These are phyloP conservation scores for Auricularia auricula-judae DNA, from an alignment of 768 basidiomycete species.

Conservation along the genomic window DNA sequence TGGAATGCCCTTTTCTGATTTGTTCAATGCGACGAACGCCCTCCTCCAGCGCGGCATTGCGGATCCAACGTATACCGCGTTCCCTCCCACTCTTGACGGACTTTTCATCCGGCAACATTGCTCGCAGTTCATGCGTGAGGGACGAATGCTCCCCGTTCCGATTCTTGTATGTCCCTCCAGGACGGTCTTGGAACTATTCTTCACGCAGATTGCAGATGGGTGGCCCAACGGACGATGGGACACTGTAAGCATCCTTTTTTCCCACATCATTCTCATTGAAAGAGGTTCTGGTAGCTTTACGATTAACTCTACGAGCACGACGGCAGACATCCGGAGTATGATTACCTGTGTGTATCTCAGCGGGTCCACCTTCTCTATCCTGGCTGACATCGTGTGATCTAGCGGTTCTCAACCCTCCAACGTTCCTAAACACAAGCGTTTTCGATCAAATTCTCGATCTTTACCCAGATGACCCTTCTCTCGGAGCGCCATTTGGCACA, in stretches of 20 bases:
- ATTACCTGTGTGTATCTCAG: conserved; percentile 13
- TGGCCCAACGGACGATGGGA: conserved; percentile 17
- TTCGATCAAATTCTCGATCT: conserved; percentile 21
- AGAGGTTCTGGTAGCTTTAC: conserved; percentile 15
- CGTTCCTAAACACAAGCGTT: conserved; percentile 11
- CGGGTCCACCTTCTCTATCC: conserved; percentile 13
- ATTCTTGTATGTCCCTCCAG: neutral
- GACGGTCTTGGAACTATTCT: neutral
- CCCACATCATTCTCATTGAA: conserved; percentile 34
- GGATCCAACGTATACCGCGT: neutral
- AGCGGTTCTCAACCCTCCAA: conserved; percentile 6
- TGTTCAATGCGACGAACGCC: conserved; percentile 15
- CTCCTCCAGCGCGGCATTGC: neutral
- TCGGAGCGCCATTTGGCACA: conserved; percentile 36
- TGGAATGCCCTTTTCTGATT: conserved; percentile 14
- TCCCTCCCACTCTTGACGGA: neutral
- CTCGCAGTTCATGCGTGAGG: neutral
- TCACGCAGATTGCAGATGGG: neutral
- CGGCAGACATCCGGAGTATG: conserved; percentile 15
- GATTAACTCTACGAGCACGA: conserved; percentile 14
- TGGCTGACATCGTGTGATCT: neutral
- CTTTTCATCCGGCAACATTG: neutral
- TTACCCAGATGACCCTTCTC: conserved; percentile 31
- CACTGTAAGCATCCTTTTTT: neutral
- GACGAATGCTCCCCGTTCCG: neutral